These are phyloP conservation scores for Rhizopogon salebrosus DNA, from an alignment of 768 basidiomycete species.

Conservation along the genomic window DNA sequence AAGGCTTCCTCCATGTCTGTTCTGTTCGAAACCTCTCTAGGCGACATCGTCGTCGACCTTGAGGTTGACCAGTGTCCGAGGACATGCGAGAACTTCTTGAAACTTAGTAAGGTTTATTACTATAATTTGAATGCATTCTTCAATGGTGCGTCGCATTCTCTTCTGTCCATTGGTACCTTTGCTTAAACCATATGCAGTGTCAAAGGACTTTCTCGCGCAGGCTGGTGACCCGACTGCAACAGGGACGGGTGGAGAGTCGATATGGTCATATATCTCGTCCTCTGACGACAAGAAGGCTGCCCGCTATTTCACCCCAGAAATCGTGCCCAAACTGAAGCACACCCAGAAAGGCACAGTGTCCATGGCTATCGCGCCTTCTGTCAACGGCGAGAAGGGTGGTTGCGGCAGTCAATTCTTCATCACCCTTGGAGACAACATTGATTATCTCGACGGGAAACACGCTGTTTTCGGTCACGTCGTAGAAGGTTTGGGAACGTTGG, in stretches of 20 bases:
- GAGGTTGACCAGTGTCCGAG: conserved; percentile 88
- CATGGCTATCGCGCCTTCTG: conserved; percentile 91
- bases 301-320: conserved; percentile 88
- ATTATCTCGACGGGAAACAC: conserved; percentile 93
- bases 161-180: not conserved
- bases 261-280: conserved; percentile 73
- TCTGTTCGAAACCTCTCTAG: conserved; percentile 92
- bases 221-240: conserved; percentile 94
- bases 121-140: conserved; percentile 98
- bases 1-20: conserved; percentile 69
- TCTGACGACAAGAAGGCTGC: conserved; percentile 30
- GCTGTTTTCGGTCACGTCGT: conserved; percentile 95
- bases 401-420: conserved; percentile 97
- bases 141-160: conserved; percentile 68
- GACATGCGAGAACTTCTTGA: conserved; percentile 94
- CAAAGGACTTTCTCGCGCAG: conserved; percentile 96
- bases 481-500: conserved; percentile 87
- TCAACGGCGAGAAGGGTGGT: conserved; percentile 64
- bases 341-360: conserved; percentile 82
- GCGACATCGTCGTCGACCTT: conserved; percentile 95
- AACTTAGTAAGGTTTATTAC: conserved; percentile 95
- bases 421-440: conserved; percentile 84
- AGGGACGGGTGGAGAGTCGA: conserved; percentile 88
- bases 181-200: conserved; percentile 48
- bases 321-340: conserved; percentile 81